Conservation (phyloP, 1,284 basidiomycete genomes). For the Cryptococcus floricola region DNA sequence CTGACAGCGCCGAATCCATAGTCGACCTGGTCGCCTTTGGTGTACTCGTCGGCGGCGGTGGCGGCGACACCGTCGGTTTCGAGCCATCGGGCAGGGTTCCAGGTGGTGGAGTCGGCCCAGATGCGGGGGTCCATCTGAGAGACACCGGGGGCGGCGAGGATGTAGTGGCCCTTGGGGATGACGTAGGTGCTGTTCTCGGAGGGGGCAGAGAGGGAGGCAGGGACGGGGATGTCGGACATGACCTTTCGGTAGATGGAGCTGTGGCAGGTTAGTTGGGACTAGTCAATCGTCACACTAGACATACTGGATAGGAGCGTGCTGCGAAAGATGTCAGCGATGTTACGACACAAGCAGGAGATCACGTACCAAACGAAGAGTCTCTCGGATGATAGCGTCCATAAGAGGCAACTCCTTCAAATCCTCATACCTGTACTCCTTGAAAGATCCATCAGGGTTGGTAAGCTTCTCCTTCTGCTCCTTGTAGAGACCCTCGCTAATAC, state of each 20-base stretch:
- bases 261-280: background rate
- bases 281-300: slow-evolving; percentile 46
- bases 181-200: slow-evolving; percentile 68
- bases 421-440: slow-evolving; percentile 81
- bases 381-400: slow-evolving; percentile 84
- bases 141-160: slow-evolving; percentile 85
- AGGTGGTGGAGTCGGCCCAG: slow-evolving; percentile 71
- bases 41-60: slow-evolving; percentile 68
- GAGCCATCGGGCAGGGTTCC: slow-evolving; percentile 82
- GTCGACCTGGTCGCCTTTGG: slow-evolving; percentile 80
- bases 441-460: slow-evolving; percentile 70
- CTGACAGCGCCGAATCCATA: slow-evolving; percentile 92
- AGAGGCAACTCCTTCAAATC: slow-evolving; percentile 77
- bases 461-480: slow-evolving; percentile 85
- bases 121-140: slow-evolving; percentile 80
- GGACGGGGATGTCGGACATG: slow-evolving; percentile 76
- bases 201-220: slow-evolving; percentile 72
- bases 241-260: slow-evolving; percentile 70
- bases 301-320: slow-evolving; percentile 87
- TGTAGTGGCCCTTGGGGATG: slow-evolving; percentile 86
- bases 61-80: slow-evolving; percentile 72
- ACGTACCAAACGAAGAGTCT: slow-evolving; percentile 70
- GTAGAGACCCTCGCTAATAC: slow-evolving; percentile 67
- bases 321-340: background rate
- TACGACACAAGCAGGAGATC: slow-evolving; percentile 4